Percentiles rank a stretch among this genome's conserved stretches.
phyloP scores from a whole-genome alignment of 164 flowering plant genomes.

The Brasenia schreberi region DNA sequence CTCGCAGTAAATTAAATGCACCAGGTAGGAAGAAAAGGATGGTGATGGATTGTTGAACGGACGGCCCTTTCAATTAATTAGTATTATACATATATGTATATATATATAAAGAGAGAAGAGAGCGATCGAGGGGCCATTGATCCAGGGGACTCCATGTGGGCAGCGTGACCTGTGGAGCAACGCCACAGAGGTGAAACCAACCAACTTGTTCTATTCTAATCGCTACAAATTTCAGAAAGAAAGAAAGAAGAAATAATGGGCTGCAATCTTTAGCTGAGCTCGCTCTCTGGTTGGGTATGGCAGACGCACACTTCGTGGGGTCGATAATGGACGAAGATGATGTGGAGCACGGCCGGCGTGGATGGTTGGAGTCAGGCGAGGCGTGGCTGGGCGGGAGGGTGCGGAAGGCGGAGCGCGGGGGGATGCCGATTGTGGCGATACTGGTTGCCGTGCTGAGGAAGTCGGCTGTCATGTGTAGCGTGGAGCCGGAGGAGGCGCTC shows the following conservation, averaged over 20 bases:
- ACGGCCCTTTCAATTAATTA: background rate
- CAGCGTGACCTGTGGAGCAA: background rate
- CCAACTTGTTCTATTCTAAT: background rate
- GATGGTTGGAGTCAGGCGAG: background rate
- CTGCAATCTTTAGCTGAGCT: background rate
- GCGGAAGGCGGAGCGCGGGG: background rate
- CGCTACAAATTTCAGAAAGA: background rate
- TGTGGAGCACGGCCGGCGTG: background rate
- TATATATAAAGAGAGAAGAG: background rate
- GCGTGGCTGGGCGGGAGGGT: background rate
- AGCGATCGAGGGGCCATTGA: background rate
- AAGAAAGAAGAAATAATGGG: background rate
- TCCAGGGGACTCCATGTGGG: background rate
- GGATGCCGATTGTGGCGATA: conserved; percentile 38
- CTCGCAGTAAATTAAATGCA: too few species aligned
- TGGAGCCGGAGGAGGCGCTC: conserved; percentile 52
- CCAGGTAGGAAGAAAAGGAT: background rate
- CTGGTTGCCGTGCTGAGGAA: conserved; percentile 56
- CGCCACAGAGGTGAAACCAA: background rate
- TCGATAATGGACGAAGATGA: background rate
- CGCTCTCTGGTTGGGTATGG: background rate
- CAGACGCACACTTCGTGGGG: background rate
- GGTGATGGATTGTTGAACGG: background rate
- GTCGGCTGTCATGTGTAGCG: conserved; percentile 75
- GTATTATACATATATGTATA: too few species aligned